phyloP scores from a whole-genome alignment of 371 early-diverging fungal species.

The Mortierella sp. region DNA sequence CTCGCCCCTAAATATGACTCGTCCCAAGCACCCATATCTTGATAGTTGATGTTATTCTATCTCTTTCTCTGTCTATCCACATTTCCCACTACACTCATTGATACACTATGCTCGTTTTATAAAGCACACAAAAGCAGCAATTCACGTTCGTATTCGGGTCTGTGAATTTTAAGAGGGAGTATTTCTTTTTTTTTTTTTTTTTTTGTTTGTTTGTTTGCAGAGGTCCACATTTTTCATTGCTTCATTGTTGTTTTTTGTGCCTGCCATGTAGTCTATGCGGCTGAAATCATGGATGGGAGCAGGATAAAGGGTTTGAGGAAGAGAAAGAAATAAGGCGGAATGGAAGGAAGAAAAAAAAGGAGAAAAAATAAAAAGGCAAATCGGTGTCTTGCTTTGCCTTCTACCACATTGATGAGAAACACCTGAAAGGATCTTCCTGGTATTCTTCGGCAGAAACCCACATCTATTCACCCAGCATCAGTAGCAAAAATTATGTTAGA shows the following conservation, averaged over 20 bases:
- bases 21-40: background rate
- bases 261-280: background rate
- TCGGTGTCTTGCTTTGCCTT: background rate
- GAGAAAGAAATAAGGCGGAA: background rate
- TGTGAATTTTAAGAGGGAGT: too few relatives aligned
- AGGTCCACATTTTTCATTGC: background rate
- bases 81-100: too few relatives aligned
- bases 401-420: slow-evolving; percentile 53
- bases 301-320: slow-evolving; percentile 4
- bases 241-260: background rate
- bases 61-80: too few relatives aligned
- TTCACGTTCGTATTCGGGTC: too few relatives aligned
- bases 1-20: slow-evolving; percentile 12
- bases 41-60: too few relatives aligned
- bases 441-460: slow-evolving; percentile 55
- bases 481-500: slow-evolving; percentile 38
- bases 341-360: background rate
- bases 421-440: slow-evolving; percentile 52
- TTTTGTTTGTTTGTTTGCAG: too few relatives aligned
- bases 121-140: too few relatives aligned
- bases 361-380: slow-evolving; percentile 4
- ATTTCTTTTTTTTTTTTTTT: too few relatives aligned
- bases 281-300: background rate
- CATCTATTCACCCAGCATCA: slow-evolving; percentile 34
- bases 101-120: too few relatives aligned